Conservation (phyloP, 306 rosid genomes). For the Alnus glutinosa region DNA sequence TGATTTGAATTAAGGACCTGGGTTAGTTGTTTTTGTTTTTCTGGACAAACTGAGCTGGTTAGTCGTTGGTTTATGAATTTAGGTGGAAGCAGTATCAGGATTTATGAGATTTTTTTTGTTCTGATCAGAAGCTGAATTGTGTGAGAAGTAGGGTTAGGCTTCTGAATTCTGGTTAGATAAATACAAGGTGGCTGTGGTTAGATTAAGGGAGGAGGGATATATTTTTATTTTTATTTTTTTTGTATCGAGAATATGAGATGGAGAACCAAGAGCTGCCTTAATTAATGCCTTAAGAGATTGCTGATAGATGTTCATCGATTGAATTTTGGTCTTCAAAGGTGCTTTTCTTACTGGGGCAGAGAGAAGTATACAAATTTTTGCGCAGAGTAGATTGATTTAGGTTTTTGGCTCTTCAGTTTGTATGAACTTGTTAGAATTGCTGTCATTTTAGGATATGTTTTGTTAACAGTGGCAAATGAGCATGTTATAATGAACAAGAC, state of each 20-base stretch:
- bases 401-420: conserved; percentile 25
- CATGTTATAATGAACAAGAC: conserved; percentile 52
- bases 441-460: conserved; percentile 27
- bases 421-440: conserved; percentile 26
- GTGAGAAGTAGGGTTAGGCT: conserved; percentile 19
- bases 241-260: conserved; percentile 17
- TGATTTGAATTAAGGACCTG: conserved; percentile 24
- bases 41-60: conserved; percentile 10
- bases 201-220: conserved; percentile 8
- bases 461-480: conserved; percentile 55
- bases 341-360: conserved; percentile 8
- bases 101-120: not conserved
- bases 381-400: conserved; percentile 23
- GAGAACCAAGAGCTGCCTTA: conserved; percentile 33
- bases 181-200: conserved; percentile 26
- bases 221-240: not conserved
- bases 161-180: conserved; percentile 25
- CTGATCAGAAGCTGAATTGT: conserved; percentile 27
- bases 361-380: conserved; percentile 9
- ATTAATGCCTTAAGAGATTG: conserved; percentile 32
- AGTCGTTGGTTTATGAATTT: conserved; percentile 16
- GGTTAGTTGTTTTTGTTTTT: conserved; percentile 22
- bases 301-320: conserved; percentile 35
- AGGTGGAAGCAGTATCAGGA: conserved; percentile 10
- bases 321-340: conserved; percentile 10